Evolutionary conservation across 1,284 basidiomycete species (phyloP).

Genomic region (Agaricales sp.): DNA sequence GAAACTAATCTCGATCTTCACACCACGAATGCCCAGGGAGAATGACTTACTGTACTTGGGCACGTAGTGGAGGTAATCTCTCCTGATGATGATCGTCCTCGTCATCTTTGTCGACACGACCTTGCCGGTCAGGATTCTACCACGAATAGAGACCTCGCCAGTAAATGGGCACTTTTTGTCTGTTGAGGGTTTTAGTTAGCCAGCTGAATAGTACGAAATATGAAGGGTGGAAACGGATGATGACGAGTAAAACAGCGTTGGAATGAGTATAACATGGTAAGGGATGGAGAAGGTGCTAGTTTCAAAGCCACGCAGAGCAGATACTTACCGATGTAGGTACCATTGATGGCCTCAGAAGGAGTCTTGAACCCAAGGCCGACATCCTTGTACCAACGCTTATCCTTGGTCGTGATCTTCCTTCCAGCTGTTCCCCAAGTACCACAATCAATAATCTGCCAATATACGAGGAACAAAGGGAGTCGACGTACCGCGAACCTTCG

Average conservation of each 20-base stretch:
- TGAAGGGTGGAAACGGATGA: neutral
- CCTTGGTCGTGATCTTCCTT: slow-evolving; percentile 88
- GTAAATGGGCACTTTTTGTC: slow-evolving; percentile 99
- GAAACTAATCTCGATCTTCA: slow-evolving; percentile 12
- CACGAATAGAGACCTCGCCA: slow-evolving; percentile 94
- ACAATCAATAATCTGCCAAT: neutral
- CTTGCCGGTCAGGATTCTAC: slow-evolving; percentile 95
- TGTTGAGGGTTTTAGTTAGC: slow-evolving; percentile 19
- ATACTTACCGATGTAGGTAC: slow-evolving; percentile 88
- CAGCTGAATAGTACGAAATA: slow-evolving; percentile 8
- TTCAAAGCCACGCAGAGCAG: slow-evolving; percentile 3
- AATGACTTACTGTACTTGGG: slow-evolving; percentile 96
- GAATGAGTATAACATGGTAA: neutral
- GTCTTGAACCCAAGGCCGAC: slow-evolving; percentile 97
- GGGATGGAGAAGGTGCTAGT: too few relatives aligned
- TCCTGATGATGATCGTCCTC: slow-evolving; percentile 95
- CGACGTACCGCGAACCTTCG: slow-evolving; percentile 83
- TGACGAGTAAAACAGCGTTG: too few relatives aligned
- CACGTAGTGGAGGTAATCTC: slow-evolving; percentile 98
- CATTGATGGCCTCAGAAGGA: slow-evolving; percentile 90
- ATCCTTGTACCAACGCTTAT: slow-evolving; percentile 99
- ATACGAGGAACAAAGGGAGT: neutral
- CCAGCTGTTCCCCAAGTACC: slow-evolving; percentile 37
- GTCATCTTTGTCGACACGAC: slow-evolving; percentile 99
- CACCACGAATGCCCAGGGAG: too few relatives aligned